Conservation (phyloP, 768 basidiomycete genomes). For the Hericium coralloides region DNA sequence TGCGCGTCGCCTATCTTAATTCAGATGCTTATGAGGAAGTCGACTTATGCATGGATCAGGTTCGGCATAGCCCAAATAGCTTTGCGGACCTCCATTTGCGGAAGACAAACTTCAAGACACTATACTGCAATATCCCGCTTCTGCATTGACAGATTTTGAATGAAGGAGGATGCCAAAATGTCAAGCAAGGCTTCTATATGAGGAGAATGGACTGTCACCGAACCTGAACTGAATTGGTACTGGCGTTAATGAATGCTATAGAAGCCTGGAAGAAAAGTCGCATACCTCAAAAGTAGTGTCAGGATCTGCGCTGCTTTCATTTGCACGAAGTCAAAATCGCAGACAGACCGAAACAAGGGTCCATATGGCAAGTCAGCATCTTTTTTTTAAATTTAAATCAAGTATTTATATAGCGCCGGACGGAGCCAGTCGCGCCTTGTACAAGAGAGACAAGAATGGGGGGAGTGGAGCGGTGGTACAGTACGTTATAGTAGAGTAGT, state of each 20-base stretch:
- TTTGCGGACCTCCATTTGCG: constrained; percentile 70
- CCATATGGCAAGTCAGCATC: too few relatives aligned
- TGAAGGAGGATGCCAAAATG: constrained; percentile 20
- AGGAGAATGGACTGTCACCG: constrained; percentile 17
- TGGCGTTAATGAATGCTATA: neutral
- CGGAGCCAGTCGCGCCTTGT: too few relatives aligned
- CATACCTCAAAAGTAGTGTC: constrained; percentile 73
- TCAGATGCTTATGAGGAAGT: neutral
- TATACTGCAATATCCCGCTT: constrained; percentile 88
- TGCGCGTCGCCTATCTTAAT: too few relatives aligned
- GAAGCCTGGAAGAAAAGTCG: constrained; percentile 4
- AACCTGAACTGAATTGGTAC: constrained; percentile 23
- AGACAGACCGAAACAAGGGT: too few relatives aligned
- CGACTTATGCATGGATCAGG: constrained; percentile 55
- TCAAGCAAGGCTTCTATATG: constrained; percentile 27
- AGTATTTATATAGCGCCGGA: too few relatives aligned
- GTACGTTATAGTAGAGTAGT: too few relatives aligned
- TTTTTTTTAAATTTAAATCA: too few relatives aligned
- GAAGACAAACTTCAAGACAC: constrained; percentile 76
- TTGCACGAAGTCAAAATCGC: too few relatives aligned
- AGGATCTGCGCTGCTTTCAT: constrained; percentile 55
- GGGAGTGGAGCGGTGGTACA: too few relatives aligned
- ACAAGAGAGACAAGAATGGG: too few relatives aligned
- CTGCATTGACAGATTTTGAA: constrained; percentile 38
- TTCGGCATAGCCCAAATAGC: constrained; percentile 72